Conservation (phyloP, 2,329 filamentous ascomycete genomes). For the Trichoderma asperellum region DNA sequence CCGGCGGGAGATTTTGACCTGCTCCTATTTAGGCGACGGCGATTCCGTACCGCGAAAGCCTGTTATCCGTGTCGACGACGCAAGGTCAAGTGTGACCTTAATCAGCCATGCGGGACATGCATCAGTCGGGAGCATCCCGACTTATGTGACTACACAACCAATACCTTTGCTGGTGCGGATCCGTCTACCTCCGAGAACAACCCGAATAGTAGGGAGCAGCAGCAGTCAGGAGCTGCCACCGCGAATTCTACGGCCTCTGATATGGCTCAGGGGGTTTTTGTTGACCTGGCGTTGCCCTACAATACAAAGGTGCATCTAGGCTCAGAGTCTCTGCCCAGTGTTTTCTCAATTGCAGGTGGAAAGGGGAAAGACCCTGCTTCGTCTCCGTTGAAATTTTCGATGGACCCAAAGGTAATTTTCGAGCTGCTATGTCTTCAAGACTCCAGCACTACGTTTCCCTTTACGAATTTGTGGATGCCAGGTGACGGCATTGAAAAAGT, state of each 20-base stretch:
- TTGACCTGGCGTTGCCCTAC: constrained; percentile 3
- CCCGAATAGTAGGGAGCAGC: background rate
- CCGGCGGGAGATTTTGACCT: constrained; percentile 14
- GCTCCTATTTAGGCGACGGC: constrained; percentile 15
- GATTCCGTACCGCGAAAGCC: constrained; percentile 14
- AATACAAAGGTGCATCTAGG: constrained; percentile 12
- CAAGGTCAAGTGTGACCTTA: constrained; percentile 22
- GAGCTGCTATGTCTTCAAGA: constrained; percentile 10
- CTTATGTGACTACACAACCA: constrained; percentile 20
- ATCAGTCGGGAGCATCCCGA: constrained; percentile 19
- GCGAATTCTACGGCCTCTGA: background rate
- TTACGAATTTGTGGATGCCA: constrained; percentile 17
- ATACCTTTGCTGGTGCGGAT: constrained; percentile 20
- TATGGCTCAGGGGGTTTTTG: constrained; percentile 13
- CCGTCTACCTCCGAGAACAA: constrained; percentile 16
- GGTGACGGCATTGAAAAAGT: constrained; percentile 23
- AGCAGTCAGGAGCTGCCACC: background rate
- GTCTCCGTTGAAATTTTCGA: background rate
- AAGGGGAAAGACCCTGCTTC: background rate
- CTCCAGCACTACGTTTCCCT: constrained; percentile 17
- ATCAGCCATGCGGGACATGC: constrained; percentile 23
- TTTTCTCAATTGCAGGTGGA: background rate
- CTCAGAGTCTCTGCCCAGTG: constrained; percentile 3
- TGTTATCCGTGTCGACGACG: constrained; percentile 19
- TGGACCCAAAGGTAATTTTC: background rate